Conservation (phyloP, 495 filamentous ascomycete species). For the Trichoderma reesei region DNA sequence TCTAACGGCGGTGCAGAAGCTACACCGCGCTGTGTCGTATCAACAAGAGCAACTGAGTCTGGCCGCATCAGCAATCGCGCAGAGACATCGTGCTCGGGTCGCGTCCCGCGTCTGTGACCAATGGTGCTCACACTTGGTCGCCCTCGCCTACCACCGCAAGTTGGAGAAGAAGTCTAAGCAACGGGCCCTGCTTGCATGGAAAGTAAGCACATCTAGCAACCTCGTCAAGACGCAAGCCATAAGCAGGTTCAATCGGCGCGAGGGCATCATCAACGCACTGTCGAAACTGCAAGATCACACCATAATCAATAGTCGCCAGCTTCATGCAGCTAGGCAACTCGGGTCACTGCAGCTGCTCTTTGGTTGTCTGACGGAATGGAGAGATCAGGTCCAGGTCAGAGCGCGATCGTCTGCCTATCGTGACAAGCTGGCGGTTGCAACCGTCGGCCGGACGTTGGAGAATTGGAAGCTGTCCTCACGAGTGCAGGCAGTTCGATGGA, state of each 20-base stretch:
- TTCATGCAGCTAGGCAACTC: neutral
- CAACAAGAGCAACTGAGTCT: constrained; percentile 7
- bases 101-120: neutral
- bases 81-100: neutral
- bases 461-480: neutral
- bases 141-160: neutral
- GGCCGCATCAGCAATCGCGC: neutral
- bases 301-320: neutral
- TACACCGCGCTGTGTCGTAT: constrained; percentile 4
- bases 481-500: constrained; percentile 7
- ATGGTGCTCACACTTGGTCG: neutral
- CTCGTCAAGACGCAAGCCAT: neutral
- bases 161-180: neutral
- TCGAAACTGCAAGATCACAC: neutral
- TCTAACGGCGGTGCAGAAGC: constrained; percentile 1
- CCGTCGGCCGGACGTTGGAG: neutral
- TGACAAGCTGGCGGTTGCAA: no score
- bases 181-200: neutral
- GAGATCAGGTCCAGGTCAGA: neutral
- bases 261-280: neutral
- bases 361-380: neutral
- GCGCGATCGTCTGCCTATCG: neutral
- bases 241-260: neutral
- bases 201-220: neutral
- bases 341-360: neutral